A percentile compares a stretch with the other conserved stretches of the same genome.
These are phyloP conservation scores for Talaromyces verruculosus DNA, from an alignment of 2,329 filamentous ascomycete species.

Conservation along the genomic window DNA sequence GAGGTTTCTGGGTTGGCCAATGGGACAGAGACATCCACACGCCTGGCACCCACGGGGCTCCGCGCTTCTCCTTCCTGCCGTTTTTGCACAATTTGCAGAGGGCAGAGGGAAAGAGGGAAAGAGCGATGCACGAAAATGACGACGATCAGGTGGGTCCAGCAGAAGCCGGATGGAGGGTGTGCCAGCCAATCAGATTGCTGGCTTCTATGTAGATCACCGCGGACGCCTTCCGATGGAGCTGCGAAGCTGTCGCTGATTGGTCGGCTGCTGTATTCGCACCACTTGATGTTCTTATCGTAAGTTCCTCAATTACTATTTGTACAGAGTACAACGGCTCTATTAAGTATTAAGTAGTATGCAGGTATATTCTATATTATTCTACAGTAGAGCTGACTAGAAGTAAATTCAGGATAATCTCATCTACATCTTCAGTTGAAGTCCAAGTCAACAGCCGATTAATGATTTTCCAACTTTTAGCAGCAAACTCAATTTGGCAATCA, in stretches of 20 bases:
- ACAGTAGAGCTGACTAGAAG: too few relatives aligned
- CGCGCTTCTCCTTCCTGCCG: constrained; percentile 1
- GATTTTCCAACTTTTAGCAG: neutral
- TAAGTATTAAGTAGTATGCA: too few relatives aligned
- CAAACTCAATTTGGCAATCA: neutral
- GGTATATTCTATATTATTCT: too few relatives aligned
- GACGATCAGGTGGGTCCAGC: neutral
- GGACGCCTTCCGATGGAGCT: neutral
- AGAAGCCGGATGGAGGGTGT: neutral
- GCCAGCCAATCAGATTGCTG: neutral
- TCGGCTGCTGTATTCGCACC: neutral
- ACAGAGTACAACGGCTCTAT: too few relatives aligned
- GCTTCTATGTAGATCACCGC: neutral
- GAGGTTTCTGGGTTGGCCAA: neutral
- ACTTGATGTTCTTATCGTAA: too few relatives aligned
- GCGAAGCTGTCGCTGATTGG: neutral
- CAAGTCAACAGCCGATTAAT: too few relatives aligned
- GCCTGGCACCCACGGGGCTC: constrained; percentile 11
- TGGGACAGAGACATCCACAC: neutral
- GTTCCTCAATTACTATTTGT: too few relatives aligned
- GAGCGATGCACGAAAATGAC: neutral
- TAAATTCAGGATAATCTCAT: too few relatives aligned
- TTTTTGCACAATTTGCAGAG: neutral
- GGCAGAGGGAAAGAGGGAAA: neutral
- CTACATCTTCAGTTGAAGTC: too few relatives aligned